phyloP scores from a whole-genome alignment of 768 basidiomycete species.

The Suillus subluteus region DNA sequence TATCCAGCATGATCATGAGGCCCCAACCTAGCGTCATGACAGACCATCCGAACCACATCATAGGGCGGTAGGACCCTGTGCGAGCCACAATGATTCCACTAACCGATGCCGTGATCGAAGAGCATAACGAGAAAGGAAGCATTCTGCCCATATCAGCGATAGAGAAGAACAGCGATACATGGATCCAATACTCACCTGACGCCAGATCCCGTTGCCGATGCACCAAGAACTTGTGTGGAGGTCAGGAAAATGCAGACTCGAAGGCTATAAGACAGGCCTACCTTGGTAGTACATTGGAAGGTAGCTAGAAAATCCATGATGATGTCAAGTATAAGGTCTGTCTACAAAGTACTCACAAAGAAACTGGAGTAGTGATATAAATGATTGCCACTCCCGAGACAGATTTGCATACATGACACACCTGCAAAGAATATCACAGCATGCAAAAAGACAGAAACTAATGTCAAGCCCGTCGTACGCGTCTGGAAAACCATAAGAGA shows the following conservation, averaged over 20 bases:
- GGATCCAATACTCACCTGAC: constrained; percentile 26
- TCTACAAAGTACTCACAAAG: constrained; percentile 26
- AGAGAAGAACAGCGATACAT: background rate
- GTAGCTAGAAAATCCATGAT: constrained; percentile 30
- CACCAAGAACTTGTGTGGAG: constrained; percentile 34
- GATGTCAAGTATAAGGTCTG: background rate
- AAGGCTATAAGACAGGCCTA: background rate
- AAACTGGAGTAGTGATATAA: constrained; percentile 19
- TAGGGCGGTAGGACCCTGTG: constrained; percentile 34
- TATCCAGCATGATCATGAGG: constrained; percentile 41
- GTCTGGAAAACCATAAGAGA: constrained; percentile 28
- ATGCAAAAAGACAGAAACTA: constrained; percentile 40
- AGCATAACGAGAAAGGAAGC: constrained; percentile 38
- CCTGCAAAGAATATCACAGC: constrained; percentile 36
- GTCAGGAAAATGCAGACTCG: background rate
- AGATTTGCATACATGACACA: constrained; percentile 14
- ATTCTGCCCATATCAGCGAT: constrained; percentile 28
- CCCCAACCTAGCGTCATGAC: constrained; percentile 39
- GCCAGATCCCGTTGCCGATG: constrained; percentile 37
- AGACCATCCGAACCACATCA: constrained; percentile 35
- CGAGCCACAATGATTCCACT: constrained; percentile 31
- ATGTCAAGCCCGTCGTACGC: constrained; percentile 38
- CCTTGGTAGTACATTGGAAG: constrained; percentile 46
- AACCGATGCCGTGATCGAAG: constrained; percentile 23
- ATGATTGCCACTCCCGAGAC: background rate